Evolutionary conservation across 169 alveolate genomes (phyloP).

Genomic region (Plasmodium coatneyi): DNA sequence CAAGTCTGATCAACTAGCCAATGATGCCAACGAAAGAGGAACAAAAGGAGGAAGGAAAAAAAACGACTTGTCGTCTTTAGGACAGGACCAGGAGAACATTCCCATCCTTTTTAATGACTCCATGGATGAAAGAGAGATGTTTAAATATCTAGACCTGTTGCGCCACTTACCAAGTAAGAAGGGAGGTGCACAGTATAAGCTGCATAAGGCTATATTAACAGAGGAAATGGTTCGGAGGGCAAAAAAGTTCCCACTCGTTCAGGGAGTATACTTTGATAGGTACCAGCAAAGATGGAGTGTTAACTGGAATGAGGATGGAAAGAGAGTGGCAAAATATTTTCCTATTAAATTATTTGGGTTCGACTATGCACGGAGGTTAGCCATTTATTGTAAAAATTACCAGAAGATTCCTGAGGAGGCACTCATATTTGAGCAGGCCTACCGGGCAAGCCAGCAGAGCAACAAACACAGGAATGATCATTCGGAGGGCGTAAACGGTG

Average conservation of each 20-base stretch:
- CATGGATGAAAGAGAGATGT: conserved; percentile 74
- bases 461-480: conserved; percentile 58
- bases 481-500: conserved; percentile 38
- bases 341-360: conserved; percentile 84
- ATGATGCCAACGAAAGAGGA: neutral
- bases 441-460: conserved; percentile 73
- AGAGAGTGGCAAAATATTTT: conserved; percentile 84
- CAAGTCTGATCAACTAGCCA: neutral
- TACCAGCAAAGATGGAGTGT: conserved; percentile 86
- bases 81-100: conserved; percentile 4
- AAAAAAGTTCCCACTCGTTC: conserved; percentile 80
- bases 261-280: conserved; percentile 84
- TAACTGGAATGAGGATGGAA: conserved; percentile 84
- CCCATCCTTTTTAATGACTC: conserved; percentile 45
- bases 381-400: conserved; percentile 78
- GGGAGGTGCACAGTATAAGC: conserved; percentile 79
- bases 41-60: conserved; percentile 1
- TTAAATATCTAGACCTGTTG: conserved; percentile 49
- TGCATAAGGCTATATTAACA: conserved; percentile 78
- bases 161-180: conserved; percentile 74
- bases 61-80: neutral
- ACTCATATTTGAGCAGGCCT: conserved; percentile 58
- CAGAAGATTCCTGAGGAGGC: conserved; percentile 77
- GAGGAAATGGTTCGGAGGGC: conserved; percentile 82
- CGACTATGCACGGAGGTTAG: conserved; percentile 81